These are phyloP conservation scores for Epichloe gansuensis DNA, from an alignment of 2,329 filamentous ascomycete species.

Conservation along the genomic window DNA sequence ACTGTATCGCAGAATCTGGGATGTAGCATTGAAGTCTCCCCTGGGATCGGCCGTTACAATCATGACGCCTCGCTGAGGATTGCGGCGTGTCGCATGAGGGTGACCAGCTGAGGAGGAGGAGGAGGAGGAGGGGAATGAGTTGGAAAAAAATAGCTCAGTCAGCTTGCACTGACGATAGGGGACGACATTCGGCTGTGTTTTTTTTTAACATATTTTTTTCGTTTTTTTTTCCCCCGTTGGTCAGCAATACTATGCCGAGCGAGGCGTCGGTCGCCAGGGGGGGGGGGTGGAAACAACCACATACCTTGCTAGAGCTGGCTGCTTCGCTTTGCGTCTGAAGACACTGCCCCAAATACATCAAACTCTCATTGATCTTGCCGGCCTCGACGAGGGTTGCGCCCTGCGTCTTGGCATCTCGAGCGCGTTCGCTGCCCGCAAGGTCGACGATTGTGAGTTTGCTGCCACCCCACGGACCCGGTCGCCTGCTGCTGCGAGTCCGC, in stretches of 20 bases:
- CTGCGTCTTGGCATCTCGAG: conserved; percentile 84
- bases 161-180: conserved; percentile 77
- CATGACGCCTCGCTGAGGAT: conserved; percentile 85
- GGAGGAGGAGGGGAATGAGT: conserved; percentile 58
- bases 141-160: conserved; percentile 76
- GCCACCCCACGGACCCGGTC: conserved; percentile 52
- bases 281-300: conserved; percentile 3
- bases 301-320: conserved; percentile 59
- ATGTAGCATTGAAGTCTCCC: conserved; percentile 96
- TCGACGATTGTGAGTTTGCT: conserved; percentile 82
- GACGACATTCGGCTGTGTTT: conserved; percentile 52
- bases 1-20: conserved; percentile 88
- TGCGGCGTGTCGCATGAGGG: conserved; percentile 33
- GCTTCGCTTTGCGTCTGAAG: conserved; percentile 86
- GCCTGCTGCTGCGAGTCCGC: conserved; percentile 34
- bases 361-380: conserved; percentile 93
- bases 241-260: neutral
- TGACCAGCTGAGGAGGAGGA: conserved; percentile 35
- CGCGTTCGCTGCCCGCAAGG: conserved; percentile 84
- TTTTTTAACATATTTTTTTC: too few species aligned
- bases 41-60: conserved; percentile 87
- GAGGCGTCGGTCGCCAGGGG: neutral
- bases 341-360: conserved; percentile 97
- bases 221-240: too few species aligned
- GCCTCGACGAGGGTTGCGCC: conserved; percentile 88